phyloP scores from a whole-genome alignment of 1,284 basidiomycete genomes.

The Bjerkandera adusta region DNA sequence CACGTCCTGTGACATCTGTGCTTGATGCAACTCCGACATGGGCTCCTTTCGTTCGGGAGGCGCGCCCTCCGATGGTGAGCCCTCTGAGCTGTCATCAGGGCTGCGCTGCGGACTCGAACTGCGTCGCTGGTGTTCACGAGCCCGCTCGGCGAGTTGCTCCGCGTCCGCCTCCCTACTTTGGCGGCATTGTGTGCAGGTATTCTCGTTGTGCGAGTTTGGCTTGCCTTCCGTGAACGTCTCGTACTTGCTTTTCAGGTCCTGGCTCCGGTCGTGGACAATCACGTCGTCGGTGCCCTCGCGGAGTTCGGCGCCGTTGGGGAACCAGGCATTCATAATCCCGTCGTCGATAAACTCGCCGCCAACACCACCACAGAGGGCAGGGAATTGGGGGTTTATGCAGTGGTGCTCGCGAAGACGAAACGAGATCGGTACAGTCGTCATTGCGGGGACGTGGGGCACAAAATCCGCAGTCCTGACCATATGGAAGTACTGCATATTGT shows the following conservation, averaged over 20 bases:
- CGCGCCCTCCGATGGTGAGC: too few relatives aligned
- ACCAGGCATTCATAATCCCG: slow-evolving; percentile 54
- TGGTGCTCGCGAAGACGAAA: slow-evolving; percentile 50
- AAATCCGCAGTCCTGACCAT: slow-evolving; percentile 23
- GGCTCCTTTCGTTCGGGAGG: too few relatives aligned
- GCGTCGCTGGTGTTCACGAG: background rate
- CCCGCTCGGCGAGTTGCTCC: slow-evolving; percentile 24
- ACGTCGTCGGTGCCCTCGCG: background rate
- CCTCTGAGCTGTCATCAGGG: too few relatives aligned
- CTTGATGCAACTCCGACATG: too few relatives aligned
- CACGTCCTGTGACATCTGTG: too few relatives aligned
- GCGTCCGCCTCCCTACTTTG: slow-evolving; percentile 22
- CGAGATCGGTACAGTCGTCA: slow-evolving; percentile 7
- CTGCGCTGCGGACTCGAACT: too few relatives aligned
- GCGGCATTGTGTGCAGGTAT: slow-evolving; percentile 34
- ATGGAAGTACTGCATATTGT: slow-evolving; percentile 14
- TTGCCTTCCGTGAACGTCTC: slow-evolving; percentile 33
- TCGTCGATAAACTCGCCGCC: slow-evolving; percentile 35
- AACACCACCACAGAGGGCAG: slow-evolving; percentile 27
- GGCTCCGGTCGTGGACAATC: background rate
- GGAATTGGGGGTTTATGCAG: slow-evolving; percentile 39
- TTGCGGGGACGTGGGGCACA: background rate
- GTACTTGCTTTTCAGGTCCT: slow-evolving; percentile 25
- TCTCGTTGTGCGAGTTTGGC: slow-evolving; percentile 39
- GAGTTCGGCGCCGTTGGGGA: slow-evolving; percentile 31